Evolutionary conservation across 305 asterid genomes (phyloP).

Genomic region (Solanum chacoense): DNA sequence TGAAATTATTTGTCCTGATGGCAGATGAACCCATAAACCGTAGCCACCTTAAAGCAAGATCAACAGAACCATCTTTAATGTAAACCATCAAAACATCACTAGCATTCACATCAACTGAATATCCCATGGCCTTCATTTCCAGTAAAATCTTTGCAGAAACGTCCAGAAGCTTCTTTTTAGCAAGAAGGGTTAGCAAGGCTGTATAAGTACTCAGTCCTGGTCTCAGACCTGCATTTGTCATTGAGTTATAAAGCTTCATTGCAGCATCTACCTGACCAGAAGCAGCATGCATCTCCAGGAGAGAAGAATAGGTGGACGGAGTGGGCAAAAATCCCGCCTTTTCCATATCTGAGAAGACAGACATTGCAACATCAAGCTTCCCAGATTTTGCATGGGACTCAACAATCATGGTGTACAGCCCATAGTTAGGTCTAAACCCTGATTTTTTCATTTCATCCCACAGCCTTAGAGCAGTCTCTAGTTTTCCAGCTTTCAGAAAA

Average conservation of each 20-base stretch:
- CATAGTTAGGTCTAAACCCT: conserved; percentile 87
- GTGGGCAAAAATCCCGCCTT: conserved; percentile 91
- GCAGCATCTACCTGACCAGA: conserved; percentile 86
- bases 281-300: conserved; percentile 92
- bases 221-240: conserved; percentile 84
- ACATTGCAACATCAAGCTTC: conserved; percentile 86
- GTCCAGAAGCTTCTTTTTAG: conserved; percentile 87
- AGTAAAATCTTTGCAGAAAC: conserved; percentile 91
- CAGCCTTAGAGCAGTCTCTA: conserved; percentile 63
- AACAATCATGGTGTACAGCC: conserved; percentile 76
- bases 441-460: conserved; percentile 96
- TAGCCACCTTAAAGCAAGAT: conserved; percentile 90
- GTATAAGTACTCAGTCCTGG: conserved; percentile 86
- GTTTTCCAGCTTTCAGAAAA: conserved; percentile 82
- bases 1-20: conserved; percentile 87
- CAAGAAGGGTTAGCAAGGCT: conserved; percentile 58
- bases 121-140: conserved; percentile 97
- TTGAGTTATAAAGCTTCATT: conserved; percentile 91
- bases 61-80: conserved; percentile 83
- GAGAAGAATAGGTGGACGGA: conserved; percentile 92
- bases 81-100: conserved; percentile 96
- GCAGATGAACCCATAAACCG: conserved; percentile 93
- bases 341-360: conserved; percentile 87
- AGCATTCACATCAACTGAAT: conserved; percentile 89
- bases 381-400: conserved; percentile 97